Base-by-base conservation (phyloP, 2,329 filamentous ascomycete species). In the Akanthomyces lecanii region DNA sequence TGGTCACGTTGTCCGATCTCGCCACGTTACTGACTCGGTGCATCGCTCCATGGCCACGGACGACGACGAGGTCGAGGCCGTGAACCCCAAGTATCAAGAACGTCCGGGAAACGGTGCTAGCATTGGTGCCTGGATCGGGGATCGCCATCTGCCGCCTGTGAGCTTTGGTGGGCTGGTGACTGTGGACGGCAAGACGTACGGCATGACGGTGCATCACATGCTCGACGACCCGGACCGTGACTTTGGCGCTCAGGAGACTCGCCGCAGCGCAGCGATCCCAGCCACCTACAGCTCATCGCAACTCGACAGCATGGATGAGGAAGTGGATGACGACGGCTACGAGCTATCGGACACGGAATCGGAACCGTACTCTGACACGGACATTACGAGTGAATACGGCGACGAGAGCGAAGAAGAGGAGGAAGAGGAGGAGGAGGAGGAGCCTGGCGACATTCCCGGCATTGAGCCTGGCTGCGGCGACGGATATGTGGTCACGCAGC, bases 121-220 rank as follows among this genome's bases (percentile, higher is more conserved):
- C 50, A 97, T 98, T 64, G 94, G 94, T 7, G 93, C 93, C 0
- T 97, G 91, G 81, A 87, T 91, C 57, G 89, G 90, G 63, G 86
- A 92, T 67, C 87, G 90, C 51, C 94, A 97, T 71, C 80, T 97
- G 3, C 92, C 93, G 6, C 92, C 94, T 2, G 94, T 96, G 3
- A 96, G 92, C 38, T 92, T 96, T 68, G 94, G 94, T 14, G 94
- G 94, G 10, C 82, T 97, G 4, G 86, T 98, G 47, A 78, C 95
- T 38, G 86, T 98, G 1, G 92, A 98, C 71, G 87, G 90, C 62
- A 87, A 89, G 73, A 86, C 91, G 0, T 95, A 92, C 70, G 94
- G 94, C 14, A 95, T 98, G 91, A 97, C 92, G 25, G 94, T 98
- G 0, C 94, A 98, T 71, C 94, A 98, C 74, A 94, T 98, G 87